A percentile compares a stretch with the other conserved stretches of the same genome.
Conservation (phyloP, 2,329 filamentous ascomycete species). For the Zymoseptoria passerinii region DNA sequence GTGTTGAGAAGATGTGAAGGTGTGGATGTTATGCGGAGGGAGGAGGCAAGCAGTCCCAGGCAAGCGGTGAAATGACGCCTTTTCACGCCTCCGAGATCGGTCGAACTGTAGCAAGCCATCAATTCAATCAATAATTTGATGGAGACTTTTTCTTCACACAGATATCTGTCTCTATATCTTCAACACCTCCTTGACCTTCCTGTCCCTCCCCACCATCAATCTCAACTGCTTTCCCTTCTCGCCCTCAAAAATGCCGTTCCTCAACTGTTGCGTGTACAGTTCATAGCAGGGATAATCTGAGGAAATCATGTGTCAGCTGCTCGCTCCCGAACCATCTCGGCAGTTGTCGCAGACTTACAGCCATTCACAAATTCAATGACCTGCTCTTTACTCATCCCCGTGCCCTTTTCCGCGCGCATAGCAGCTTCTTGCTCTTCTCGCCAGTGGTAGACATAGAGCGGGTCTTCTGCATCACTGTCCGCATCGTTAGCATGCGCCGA, state of each 20-base stretch:
- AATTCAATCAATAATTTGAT: not conserved
- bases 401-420: conserved; percentile 57
- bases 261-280: conserved; percentile 43
- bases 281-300: conserved; percentile 48
- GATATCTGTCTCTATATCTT: conserved; percentile 7
- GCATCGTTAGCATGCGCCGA: not conserved
- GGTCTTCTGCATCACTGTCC: conserved; percentile 60
- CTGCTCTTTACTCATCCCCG: conserved; percentile 74
- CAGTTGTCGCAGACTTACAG: conserved; percentile 35
- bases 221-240: conserved; percentile 42
- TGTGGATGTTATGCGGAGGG: not conserved
- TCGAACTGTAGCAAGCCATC: not conserved
- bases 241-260: conserved; percentile 40
- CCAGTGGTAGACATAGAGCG: conserved; percentile 75
- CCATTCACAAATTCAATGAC: conserved; percentile 68
- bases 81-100: not conserved
- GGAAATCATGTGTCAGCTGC: not conserved
- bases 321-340: not conserved
- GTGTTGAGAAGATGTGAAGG: not conserved
- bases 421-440: conserved; percentile 69
- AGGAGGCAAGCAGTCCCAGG: not conserved
- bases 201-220: conserved; percentile 42
- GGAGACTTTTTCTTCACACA: not conserved
- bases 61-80: not conserved
- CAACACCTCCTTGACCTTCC: conserved; percentile 31